Base-by-base conservation (phyloP, 176 grass and related monocot species). In the Canna indica region DNA sequence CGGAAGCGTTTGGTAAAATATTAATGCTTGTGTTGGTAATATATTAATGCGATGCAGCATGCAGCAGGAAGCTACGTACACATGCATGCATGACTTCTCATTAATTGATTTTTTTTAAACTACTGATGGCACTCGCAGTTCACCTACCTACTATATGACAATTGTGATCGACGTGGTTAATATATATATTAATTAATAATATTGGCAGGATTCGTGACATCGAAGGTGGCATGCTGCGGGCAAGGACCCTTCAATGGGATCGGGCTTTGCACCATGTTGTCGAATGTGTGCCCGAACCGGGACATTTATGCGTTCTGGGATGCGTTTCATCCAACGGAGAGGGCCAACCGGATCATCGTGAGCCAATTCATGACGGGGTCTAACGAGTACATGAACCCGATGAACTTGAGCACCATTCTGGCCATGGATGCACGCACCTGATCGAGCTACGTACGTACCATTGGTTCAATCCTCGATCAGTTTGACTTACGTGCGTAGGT, bases 341-440 rank as follows among this genome's bases (percentile, higher is more conserved):
- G 77, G 38, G 93, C 93, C 3, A 92, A 92, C 83, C 71, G 84
- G 28, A 75, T 92, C 61, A 86, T 97, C 64, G 86, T 87, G 0
- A 13, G 68, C 64, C 86, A 97, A 67, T 87, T 85, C 82, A 81
- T 92, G 77, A 41, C 75, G 0, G 93, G 88, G 0, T 48, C 36
- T 0, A 8, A 22, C 7, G 79, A 92, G 28, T 81, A 79, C 82
- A 83, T 97, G 68, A 39, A 77, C 35, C 93, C 93, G 18, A 82
- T 92, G 84, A 97, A 97, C 80, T 83, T 97, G 30, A 90, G 84
- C 75, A 90, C 93, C 75, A 75, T 97, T 9, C 73, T 97, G 27
- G 56, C 59, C 0, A 14, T 97, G 50, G 93, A 97, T 36, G 26
- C 66, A 2, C 50, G 63, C 1, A 81, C 57, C 39, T 44, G 25